Percentiles rank a stretch among this genome's conserved stretches.
Evolutionary conservation across 768 basidiomycete genomes (phyloP).

Genomic region (Kwoniella dejecticola): DNA sequence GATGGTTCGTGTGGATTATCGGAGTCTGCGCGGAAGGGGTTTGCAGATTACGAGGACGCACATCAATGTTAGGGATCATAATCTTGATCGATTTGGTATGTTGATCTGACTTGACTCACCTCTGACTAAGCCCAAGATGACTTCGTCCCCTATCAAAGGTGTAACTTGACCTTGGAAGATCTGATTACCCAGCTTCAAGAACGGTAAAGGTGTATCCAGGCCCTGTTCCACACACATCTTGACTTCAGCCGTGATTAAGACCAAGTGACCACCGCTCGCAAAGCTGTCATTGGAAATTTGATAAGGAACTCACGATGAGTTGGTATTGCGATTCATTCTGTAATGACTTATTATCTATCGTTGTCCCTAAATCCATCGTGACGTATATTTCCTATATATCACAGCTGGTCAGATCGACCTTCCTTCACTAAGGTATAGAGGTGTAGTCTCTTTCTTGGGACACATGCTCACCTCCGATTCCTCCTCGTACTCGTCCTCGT

Average conservation of each 20-base stretch:
- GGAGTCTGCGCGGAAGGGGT: too few species aligned
- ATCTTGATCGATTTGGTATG: background rate
- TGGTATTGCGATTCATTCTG: slow-evolving; percentile 52
- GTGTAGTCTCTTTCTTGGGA: background rate
- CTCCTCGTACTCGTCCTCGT: slow-evolving; percentile 60
- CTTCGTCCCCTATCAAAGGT: slow-evolving; percentile 45
- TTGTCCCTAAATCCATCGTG: slow-evolving; percentile 69
- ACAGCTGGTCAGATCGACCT: background rate
- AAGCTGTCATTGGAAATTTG: too few species aligned
- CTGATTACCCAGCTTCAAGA: slow-evolving; percentile 59
- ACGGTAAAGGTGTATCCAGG: slow-evolving; percentile 67
- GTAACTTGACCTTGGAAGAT: slow-evolving; percentile 39
- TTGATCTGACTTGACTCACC: slow-evolving; percentile 19
- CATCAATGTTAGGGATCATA: background rate
- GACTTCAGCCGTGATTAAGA: slow-evolving; percentile 2
- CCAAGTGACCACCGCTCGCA: background rate
- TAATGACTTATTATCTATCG: slow-evolving; percentile 36
- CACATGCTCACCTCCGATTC: slow-evolving; percentile 60
- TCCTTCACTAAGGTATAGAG: background rate
- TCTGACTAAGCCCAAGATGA: slow-evolving; percentile 42
- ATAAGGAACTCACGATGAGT: slow-evolving; percentile 34
- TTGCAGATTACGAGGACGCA: too few species aligned
- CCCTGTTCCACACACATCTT: slow-evolving; percentile 23
- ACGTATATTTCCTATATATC: slow-evolving; percentile 66
- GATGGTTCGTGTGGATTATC: slow-evolving; percentile 36